Evolutionary conservation across 2,329 filamentous ascomycete species (phyloP).

Genomic region (Didymella exigua): DNA sequence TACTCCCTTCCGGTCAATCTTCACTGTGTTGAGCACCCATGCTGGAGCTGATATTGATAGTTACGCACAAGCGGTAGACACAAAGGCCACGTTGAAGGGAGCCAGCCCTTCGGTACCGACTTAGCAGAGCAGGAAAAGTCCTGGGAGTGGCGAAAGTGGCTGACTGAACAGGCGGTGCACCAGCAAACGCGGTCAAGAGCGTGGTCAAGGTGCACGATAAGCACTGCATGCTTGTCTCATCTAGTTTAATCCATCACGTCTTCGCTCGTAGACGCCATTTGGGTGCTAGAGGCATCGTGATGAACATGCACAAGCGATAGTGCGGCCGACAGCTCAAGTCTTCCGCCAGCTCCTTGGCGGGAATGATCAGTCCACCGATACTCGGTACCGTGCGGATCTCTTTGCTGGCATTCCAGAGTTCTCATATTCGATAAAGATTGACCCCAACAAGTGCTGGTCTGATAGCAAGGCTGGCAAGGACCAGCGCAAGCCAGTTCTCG

Average conservation of each 20-base stretch:
- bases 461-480: slow-evolving; percentile 11
- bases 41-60: slow-evolving; percentile 7
- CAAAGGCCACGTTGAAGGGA: neutral
- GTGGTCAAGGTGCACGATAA: slow-evolving; percentile 2
- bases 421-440: neutral
- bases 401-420: neutral
- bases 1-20: neutral
- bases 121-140: neutral
- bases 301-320: slow-evolving; percentile 7
- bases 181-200: neutral
- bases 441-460: slow-evolving; percentile 6
- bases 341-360: neutral
- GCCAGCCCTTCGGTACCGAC: neutral
- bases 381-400: neutral
- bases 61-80: slow-evolving; percentile 5
- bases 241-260: neutral
- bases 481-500: slow-evolving; percentile 1
- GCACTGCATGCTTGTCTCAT: neutral
- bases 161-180: slow-evolving; percentile 1
- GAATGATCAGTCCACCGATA: neutral
- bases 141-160: slow-evolving; percentile 8
- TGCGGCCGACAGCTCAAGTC: neutral
- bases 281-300: slow-evolving; percentile 1
- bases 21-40: neutral
- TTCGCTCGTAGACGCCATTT: neutral